phyloP scores from a whole-genome alignment of 805 yeast species.

The Starmera amethionina region DNA sequence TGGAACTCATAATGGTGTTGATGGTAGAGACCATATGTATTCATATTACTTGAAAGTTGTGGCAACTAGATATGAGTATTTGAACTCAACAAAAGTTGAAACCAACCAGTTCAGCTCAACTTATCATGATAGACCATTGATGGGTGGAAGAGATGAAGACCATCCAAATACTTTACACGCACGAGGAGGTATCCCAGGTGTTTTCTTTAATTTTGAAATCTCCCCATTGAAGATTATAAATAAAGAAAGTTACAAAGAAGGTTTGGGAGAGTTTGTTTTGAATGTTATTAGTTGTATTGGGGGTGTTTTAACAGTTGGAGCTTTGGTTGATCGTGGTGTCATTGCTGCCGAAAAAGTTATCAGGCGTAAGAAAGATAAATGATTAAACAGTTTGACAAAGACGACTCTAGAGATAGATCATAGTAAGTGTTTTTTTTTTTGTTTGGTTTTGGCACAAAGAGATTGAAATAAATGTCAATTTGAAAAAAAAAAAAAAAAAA shows the following conservation, averaged over 20 bases:
- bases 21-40: constrained; percentile 50
- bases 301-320: constrained; percentile 88
- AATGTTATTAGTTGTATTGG: constrained; percentile 86
- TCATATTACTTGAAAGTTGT: constrained; percentile 85
- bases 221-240: constrained; percentile 89
- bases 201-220: constrained; percentile 81
- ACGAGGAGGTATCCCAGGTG: constrained; percentile 86
- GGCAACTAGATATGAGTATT: constrained; percentile 72
- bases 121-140: constrained; percentile 73
- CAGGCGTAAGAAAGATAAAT: constrained; percentile 50
- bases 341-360: constrained; percentile 82
- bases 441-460: neutral
- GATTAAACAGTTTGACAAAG: no score
- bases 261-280: constrained; percentile 75
- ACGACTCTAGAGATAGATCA: no score
- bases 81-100: constrained; percentile 45
- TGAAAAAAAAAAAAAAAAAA: neutral
- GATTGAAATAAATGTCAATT: neutral
- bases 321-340: constrained; percentile 77
- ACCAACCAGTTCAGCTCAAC: constrained; percentile 91
- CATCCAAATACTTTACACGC: constrained; percentile 80
- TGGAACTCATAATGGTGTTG: constrained; percentile 30
- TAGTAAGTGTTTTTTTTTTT: no score
- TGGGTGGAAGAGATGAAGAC: constrained; percentile 85
- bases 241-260: constrained; percentile 52